Evolutionary conservation across 148 eudicot species (phyloP), one percentile per base, ranked within the genome.

Genomic region (Rhododendron ovatum): DNA sequence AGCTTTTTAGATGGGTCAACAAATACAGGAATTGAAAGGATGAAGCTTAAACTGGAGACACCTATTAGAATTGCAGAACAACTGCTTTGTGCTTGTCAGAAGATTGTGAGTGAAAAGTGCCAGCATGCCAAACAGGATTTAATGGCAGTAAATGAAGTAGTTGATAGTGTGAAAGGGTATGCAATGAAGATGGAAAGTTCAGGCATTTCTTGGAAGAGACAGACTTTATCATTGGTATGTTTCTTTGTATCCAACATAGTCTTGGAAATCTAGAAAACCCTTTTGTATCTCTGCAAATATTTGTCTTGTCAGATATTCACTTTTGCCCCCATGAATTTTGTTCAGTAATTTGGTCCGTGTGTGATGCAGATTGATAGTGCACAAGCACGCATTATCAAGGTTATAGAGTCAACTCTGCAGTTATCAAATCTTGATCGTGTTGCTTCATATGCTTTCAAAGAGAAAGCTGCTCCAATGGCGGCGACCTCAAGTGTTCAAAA

Each of bases 41-140:
- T 94, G 89, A 94, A 89, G 89, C 94, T 97, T 79, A 97, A 97
- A 91, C 95, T 97, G 74, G 95, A 92, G 90, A 97, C 99, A 82
- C 99, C 99, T 26, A 88, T 97, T 83, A 78, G 88, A 87, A 97
- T 97, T 87, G 95, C 98, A 1, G 98, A 95, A 84, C 98, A 92
- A 76, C 89, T 97, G 43, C 94, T 97, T 89, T 92, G 91, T 87
- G 91, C 98, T 45, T 97, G 95, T 91, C 99, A 93, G 85, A 93
- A 93, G 83, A 89, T 90, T 82, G 92, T 91, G 80, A 93, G 90
- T 67, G 93, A 92, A 88, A 96, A 95, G 80, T 90, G 83, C 83
- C 93, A 93, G 83, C 86, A 89, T 89, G 98, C 99, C 83, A 91
- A 92, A 81, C 87, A 91, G 90, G 98, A 97, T 86, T 83, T 95